Evolutionary conservation across 495 filamentous ascomycete genomes (phyloP), one percentile per base, ranked within the genome.

Genomic region (Aspergillus ellipticus): DNA sequence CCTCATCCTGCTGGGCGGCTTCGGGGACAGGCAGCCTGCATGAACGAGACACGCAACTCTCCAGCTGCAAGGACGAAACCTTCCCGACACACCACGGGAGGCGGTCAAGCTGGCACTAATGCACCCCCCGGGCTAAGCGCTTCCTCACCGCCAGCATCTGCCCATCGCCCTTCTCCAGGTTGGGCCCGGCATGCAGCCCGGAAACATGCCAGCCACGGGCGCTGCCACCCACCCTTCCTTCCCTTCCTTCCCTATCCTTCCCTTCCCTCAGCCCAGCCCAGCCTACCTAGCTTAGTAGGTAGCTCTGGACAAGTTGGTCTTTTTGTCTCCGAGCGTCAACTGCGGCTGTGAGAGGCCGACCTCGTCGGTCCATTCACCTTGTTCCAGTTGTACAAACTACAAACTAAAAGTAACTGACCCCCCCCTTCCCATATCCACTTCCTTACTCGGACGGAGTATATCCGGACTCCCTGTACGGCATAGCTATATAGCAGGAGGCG

Each of bases 61-160:
- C 20, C 10, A 9, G 39, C 62, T 68, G 66, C 66, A 74, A 66
- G 63, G 68, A 65, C 57, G 35, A 67, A 69, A 68, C 59, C 64
- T 62, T 72, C 55, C 64, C 54, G 58, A 37, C 61, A 62, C 66
- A 58, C 64, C 57, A 51, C 64, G 66, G 61, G 62, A 64, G 58
- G 71, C 71, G 71, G 71, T 74, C 69, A 71, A 62, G 49, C 29
- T 54, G 49, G 21, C 53, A 58, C 53, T 55, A 57, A 56, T 46
- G 55, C 48, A 57, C 7, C 6, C 49, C 29, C 15, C 42, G 42
- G 42, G 29, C 42, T 21, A 24, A 31, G 31, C 20, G 54, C 41
- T 29, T n/a, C 28, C 50, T 63, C 61, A 64, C 61, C 61, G 61
- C 61, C 61, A 59, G 56, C 55, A 51, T 41, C 26, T 47, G 11